A percentile compares a stretch with the other conserved stretches of the same genome.
phyloP scores from a whole-genome alignment of 2,329 filamentous ascomycete species.

The Penicillium polonicum region DNA sequence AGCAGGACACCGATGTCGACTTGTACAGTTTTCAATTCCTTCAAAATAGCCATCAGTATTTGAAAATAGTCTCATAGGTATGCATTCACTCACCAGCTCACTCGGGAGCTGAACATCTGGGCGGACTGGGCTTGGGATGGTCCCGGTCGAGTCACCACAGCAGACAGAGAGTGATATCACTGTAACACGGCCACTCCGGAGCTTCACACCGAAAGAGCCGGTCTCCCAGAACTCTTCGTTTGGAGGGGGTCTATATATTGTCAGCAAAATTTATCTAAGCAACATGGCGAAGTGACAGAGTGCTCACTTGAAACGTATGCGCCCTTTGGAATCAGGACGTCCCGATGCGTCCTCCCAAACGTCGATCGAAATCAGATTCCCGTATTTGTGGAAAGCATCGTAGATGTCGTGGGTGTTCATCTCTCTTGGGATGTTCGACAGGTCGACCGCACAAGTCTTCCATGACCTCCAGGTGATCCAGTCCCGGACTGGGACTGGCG shows the following conservation, averaged over 20 bases:
- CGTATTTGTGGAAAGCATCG: constrained; percentile 53
- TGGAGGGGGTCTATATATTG: constrained; percentile 51
- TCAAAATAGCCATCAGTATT: not conserved
- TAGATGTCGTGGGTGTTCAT: constrained; percentile 48
- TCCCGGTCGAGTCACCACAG: not conserved
- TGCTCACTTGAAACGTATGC: constrained; percentile 54
- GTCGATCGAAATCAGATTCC: constrained; percentile 58
- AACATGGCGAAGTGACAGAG: not conserved
- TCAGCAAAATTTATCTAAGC: not conserved
- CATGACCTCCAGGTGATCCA: constrained; percentile 38
- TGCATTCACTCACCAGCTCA: constrained; percentile 33
- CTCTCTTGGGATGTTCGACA: constrained; percentile 37
- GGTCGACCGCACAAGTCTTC: constrained; percentile 40
- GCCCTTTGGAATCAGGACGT: constrained; percentile 43
- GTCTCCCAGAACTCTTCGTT: constrained; percentile 51
- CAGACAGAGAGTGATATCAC: not conserved
- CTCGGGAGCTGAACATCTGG: constrained; percentile 35
- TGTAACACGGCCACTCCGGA: constrained; percentile 23
- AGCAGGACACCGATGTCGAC: constrained; percentile 64
- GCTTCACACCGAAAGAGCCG: constrained; percentile 28
- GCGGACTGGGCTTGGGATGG: constrained; percentile 37
- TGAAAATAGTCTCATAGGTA: not conserved
- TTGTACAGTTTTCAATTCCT: constrained; percentile 46
- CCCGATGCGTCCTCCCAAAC: constrained; percentile 50
- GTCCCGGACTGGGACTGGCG: constrained; percentile 12